Conservation (phyloP, 75 land plant genomes). For the Cupressus sempervirens region DNA sequence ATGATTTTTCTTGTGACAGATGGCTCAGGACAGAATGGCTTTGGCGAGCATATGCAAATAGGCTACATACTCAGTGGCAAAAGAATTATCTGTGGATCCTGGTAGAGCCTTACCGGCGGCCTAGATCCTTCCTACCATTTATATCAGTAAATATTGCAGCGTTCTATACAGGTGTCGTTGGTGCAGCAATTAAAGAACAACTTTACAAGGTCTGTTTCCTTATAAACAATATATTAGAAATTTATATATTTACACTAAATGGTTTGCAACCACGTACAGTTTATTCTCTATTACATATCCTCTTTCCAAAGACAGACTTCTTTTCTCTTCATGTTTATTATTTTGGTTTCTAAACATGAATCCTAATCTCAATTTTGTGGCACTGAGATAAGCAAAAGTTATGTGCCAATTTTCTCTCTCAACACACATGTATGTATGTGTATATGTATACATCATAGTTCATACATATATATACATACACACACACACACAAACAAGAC, state of each 20-base stretch:
- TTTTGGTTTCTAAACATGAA: background rate
- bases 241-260: background rate
- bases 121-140: conserved; percentile 60
- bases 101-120: conserved; percentile 69
- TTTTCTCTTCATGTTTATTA: background rate
- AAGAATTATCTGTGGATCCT: conserved; percentile 56
- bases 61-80: conserved; percentile 35
- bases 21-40: conserved; percentile 19
- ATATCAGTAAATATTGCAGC: conserved; percentile 59
- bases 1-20: background rate
- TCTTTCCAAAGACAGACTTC: background rate
- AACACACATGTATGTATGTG: too few species aligned
- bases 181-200: conserved; percentile 70
- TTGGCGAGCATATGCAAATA: conserved; percentile 59
- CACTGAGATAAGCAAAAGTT: background rate
- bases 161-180: conserved; percentile 75
- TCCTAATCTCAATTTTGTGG: background rate
- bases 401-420: too few species aligned
- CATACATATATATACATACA: too few species aligned
- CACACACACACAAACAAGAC: too few species aligned
- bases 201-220: conserved; percentile 53
- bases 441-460: too few species aligned
- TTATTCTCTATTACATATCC: background rate
- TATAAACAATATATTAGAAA: background rate
- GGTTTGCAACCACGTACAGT: background rate